A percentile compares a stretch with the other conserved stretches of the same genome.
Evolutionary conservation across 768 basidiomycete genomes (phyloP).

Genomic region (Leucocoprinus leucothites): DNA sequence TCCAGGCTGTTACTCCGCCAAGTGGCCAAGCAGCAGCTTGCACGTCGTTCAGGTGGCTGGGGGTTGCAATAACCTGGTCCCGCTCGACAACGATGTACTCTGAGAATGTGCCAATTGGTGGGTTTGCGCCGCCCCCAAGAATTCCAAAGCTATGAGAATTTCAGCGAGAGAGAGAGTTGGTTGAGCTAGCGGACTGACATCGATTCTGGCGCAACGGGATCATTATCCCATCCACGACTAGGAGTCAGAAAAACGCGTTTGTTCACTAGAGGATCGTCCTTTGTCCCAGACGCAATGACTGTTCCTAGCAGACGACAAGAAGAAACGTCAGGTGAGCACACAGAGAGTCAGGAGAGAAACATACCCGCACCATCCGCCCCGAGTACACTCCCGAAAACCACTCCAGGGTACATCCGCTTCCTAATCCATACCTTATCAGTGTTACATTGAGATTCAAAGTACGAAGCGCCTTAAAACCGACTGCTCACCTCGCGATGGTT

Average conservation of each 20-base stretch:
- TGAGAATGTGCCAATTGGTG: conserved; percentile 66
- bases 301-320: conserved; percentile 56
- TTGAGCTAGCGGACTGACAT: conserved; percentile 33
- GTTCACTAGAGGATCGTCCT: conserved; percentile 52
- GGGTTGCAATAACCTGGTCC: conserved; percentile 62
- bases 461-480: neutral
- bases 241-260: conserved; percentile 76
- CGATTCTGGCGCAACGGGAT: conserved; percentile 64
- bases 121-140: conserved; percentile 55
- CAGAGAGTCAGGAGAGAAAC: conserved; percentile 12
- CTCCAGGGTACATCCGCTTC: conserved; percentile 62
- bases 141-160: conserved; percentile 50
- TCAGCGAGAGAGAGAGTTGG: neutral
- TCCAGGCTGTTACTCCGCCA: conserved; percentile 80
- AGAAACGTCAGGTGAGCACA: neutral
- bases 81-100: conserved; percentile 75
- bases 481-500: conserved; percentile 69
- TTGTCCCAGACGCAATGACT: conserved; percentile 55
- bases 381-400: conserved; percentile 54
- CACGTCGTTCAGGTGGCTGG: conserved; percentile 63
- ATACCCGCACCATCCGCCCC: conserved; percentile 76
- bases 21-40: conserved; percentile 77
- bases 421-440: conserved; percentile 66
- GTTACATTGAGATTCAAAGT: too few relatives aligned
- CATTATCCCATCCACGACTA: conserved; percentile 70